These are phyloP conservation scores for Pseudotsuga menziesii DNA, from an alignment of 75 land plant species.

Conservation along the genomic window DNA sequence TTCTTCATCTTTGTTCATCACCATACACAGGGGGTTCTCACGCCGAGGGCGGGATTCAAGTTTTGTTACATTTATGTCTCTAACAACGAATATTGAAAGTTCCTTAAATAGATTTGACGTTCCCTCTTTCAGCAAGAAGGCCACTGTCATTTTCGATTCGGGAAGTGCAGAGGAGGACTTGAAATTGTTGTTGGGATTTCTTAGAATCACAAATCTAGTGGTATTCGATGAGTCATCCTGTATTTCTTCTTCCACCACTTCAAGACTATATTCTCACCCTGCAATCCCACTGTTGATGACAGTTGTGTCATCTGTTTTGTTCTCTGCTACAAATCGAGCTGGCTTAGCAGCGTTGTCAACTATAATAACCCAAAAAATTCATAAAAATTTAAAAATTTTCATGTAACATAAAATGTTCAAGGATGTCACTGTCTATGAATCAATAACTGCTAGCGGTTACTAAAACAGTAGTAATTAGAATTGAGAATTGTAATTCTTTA, in stretches of 20 bases:
- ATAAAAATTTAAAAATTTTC: too few relatives aligned
- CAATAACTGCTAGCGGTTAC: too few relatives aligned
- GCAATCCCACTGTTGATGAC: slow-evolving; percentile 24
- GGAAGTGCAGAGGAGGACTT: background rate
- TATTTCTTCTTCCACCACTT: slow-evolving; percentile 14
- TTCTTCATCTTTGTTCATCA: too few relatives aligned
- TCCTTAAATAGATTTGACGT: slow-evolving; percentile 18
- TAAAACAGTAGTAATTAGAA: too few relatives aligned
- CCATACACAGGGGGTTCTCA: too few relatives aligned
- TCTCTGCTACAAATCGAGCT: slow-evolving; percentile 11
- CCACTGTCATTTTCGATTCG: slow-evolving; percentile 20
- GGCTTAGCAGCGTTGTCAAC: slow-evolving; percentile 6
- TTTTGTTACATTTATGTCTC: slow-evolving; percentile 12
- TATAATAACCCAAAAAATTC: too few relatives aligned
- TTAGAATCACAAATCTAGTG: slow-evolving; percentile 16
- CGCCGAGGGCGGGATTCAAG: too few relatives aligned
- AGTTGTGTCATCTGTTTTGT: slow-evolving; percentile 16
- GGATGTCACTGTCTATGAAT: too few relatives aligned
- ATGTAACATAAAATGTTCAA: too few relatives aligned
- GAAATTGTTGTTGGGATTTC: background rate
- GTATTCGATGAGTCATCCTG: slow-evolving; percentile 25
- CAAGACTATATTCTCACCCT: slow-evolving; percentile 18
- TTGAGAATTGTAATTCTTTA: too few relatives aligned
- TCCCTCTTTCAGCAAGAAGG: slow-evolving; percentile 16
- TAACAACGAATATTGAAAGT: slow-evolving; percentile 13